Conservation (phyloP, 768 basidiomycete genomes). For the Leccinum olivaceopallidum region DNA sequence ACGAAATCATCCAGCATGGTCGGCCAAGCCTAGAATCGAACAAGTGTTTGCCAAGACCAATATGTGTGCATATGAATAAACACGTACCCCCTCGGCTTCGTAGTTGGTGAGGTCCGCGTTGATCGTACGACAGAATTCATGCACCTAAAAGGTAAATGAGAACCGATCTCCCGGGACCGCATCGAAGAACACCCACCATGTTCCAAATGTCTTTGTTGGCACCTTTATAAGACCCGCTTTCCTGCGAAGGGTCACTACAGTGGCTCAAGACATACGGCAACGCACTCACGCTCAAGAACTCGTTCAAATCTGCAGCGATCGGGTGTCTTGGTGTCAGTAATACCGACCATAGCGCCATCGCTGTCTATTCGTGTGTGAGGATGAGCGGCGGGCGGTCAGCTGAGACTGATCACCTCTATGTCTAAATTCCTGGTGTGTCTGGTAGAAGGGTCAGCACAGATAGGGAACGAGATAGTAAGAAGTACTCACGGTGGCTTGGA, state of each 20-base stretch:
- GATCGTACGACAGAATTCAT: constrained; percentile 73
- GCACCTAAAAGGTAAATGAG: constrained; percentile 46
- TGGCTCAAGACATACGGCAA: not conserved
- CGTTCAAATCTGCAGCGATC: constrained; percentile 61
- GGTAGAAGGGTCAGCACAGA: constrained; percentile 7
- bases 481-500: constrained; percentile 68
- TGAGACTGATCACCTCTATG: constrained; percentile 62
- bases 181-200: constrained; percentile 54
- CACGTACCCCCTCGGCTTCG: constrained; percentile 71
- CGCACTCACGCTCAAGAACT: constrained; percentile 61
- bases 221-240: constrained; percentile 64
- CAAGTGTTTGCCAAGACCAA: not conserved
- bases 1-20: constrained; percentile 81
- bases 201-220: constrained; percentile 85
- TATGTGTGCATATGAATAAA: not conserved
- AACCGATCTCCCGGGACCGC: not conserved
- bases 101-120: constrained; percentile 62
- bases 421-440: constrained; percentile 78
- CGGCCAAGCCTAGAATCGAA: constrained; percentile 69
- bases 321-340: constrained; percentile 67
- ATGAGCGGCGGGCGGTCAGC: not conserved
- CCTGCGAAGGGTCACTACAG: constrained; percentile 21
- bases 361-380: constrained; percentile 46
- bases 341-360: constrained; percentile 75
- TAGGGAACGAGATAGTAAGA: not conserved